Evolutionary conservation across 164 flowering plant species (phyloP).

Genomic region (Magnolia changhungtana): DNA sequence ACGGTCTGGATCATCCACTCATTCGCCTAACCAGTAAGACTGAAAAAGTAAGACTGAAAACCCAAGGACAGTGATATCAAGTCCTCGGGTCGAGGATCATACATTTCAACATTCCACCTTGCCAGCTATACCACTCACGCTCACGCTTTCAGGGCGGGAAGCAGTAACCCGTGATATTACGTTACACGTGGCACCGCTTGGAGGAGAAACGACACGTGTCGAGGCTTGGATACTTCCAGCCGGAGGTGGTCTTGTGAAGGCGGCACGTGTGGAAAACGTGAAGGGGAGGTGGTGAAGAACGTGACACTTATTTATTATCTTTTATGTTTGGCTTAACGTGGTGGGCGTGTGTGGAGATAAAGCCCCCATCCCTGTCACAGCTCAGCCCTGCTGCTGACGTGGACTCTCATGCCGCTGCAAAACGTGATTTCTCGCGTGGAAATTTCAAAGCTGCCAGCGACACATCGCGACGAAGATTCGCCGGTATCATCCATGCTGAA

Average conservation of each 20-base stretch:
- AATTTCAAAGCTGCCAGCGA: neutral
- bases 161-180: neutral
- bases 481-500: neutral
- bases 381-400: neutral
- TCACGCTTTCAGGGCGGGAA: neutral
- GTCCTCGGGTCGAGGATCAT: too few species aligned
- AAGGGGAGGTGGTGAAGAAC: slow-evolving; percentile 11
- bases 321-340: slow-evolving; percentile 5
- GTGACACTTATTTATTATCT: slow-evolving; percentile 11
- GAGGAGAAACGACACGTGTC: neutral
- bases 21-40: too few species aligned
- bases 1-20: too few species aligned
- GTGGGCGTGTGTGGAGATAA: slow-evolving; percentile 7
- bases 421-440: neutral
- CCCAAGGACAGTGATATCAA: too few species aligned
- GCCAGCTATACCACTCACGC: neutral
- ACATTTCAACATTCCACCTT: too few species aligned
- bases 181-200: neutral
- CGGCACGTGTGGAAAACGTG: slow-evolving; percentile 10
- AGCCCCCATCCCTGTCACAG: neutral
- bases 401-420: neutral
- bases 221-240: neutral
- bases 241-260: slow-evolving; percentile 6
- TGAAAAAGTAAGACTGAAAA: too few species aligned
- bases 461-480: neutral